A percentile compares a stretch with the other conserved stretches of the same genome.
These are phyloP conservation scores for Termitomyces sp. DNA, from an alignment of 1,284 basidiomycete genomes.

Conservation along the genomic window DNA sequence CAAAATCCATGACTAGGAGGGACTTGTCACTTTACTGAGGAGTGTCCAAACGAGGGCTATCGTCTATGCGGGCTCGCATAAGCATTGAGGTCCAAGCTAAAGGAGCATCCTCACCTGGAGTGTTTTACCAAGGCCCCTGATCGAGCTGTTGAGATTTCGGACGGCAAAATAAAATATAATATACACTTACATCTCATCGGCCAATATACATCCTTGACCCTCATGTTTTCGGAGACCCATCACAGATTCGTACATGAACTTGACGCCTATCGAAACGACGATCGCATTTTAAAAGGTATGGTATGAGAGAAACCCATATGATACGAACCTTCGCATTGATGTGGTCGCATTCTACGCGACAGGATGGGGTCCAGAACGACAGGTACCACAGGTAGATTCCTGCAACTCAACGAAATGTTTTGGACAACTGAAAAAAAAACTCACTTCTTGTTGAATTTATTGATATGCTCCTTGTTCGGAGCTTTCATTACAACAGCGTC, in stretches of 20 bases:
- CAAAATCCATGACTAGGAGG: slow-evolving; percentile 4
- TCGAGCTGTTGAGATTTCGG: slow-evolving; percentile 12
- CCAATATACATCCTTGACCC: slow-evolving; percentile 90
- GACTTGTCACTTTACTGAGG: slow-evolving; percentile 68
- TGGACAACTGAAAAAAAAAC: slow-evolving; percentile 15
- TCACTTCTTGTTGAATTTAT: slow-evolving; percentile 70
- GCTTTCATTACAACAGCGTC: slow-evolving; percentile 86
- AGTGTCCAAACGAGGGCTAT: slow-evolving; percentile 87
- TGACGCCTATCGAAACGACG: slow-evolving; percentile 46
- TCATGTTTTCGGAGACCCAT: slow-evolving; percentile 92
- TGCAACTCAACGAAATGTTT: slow-evolving; percentile 22
- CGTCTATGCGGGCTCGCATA: slow-evolving; percentile 45
- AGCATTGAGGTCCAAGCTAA: neutral
- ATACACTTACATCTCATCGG: slow-evolving; percentile 88
- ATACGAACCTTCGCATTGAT: slow-evolving; percentile 80
- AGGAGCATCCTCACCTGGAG: slow-evolving; percentile 51
- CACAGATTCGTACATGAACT: slow-evolving; percentile 94
- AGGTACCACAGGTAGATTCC: slow-evolving; percentile 62
- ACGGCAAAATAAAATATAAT: slow-evolving; percentile 4
- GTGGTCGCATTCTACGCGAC: slow-evolving; percentile 72
- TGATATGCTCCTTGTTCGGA: slow-evolving; percentile 66
- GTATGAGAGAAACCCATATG: neutral
- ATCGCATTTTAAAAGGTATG: neutral
- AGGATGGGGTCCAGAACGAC: slow-evolving; percentile 96
- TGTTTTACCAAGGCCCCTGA: slow-evolving; percentile 92